Percentiles rank a stretch among this genome's conserved stretches.
Evolutionary conservation across 2,329 filamentous ascomycete species (phyloP).

Genomic region (Pseudogymnoascus sp.): DNA sequence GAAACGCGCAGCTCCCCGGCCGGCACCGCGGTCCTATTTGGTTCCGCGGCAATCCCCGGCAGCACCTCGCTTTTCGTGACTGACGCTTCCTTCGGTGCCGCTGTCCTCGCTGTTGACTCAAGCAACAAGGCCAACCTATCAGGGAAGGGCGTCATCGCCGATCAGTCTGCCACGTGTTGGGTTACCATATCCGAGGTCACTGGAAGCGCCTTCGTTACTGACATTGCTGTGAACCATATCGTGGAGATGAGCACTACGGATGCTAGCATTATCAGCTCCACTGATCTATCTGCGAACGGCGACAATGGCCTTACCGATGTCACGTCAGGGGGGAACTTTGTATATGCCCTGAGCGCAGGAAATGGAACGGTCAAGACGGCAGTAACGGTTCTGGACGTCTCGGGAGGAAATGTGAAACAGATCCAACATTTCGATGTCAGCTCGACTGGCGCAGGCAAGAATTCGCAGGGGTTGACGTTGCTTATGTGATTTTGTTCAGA

Average conservation of each 20-base stretch:
- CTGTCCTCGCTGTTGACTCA: slow-evolving; percentile 36
- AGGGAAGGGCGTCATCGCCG: slow-evolving; percentile 37
- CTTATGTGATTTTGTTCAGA: neutral
- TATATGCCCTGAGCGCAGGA: slow-evolving; percentile 44
- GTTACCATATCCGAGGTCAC: slow-evolving; percentile 41
- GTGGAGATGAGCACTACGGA: slow-evolving; percentile 48
- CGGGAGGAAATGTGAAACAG: neutral
- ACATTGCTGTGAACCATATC: slow-evolving; percentile 44
- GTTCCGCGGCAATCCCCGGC: slow-evolving; percentile 39
- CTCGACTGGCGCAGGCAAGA: neutral
- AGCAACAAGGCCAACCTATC: slow-evolving; percentile 31
- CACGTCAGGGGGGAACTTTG: slow-evolving; percentile 41
- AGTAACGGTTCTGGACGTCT: slow-evolving; percentile 35
- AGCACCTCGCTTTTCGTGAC: slow-evolving; percentile 41
- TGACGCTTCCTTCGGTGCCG: slow-evolving; percentile 51
- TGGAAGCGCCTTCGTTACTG: slow-evolving; percentile 50
- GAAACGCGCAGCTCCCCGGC: slow-evolving; percentile 37
- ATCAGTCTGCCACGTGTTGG: slow-evolving; percentile 55
- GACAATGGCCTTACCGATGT: slow-evolving; percentile 52
- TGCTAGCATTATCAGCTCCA: slow-evolving; percentile 37
- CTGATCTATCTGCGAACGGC: slow-evolving; percentile 36
- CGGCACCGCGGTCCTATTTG: slow-evolving; percentile 53
- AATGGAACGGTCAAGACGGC: slow-evolving; percentile 22
- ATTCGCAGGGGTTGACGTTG: neutral
- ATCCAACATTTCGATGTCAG: neutral